Conservation (phyloP, 176 grass and related monocot genomes). For the Raddia distichophylla region DNA sequence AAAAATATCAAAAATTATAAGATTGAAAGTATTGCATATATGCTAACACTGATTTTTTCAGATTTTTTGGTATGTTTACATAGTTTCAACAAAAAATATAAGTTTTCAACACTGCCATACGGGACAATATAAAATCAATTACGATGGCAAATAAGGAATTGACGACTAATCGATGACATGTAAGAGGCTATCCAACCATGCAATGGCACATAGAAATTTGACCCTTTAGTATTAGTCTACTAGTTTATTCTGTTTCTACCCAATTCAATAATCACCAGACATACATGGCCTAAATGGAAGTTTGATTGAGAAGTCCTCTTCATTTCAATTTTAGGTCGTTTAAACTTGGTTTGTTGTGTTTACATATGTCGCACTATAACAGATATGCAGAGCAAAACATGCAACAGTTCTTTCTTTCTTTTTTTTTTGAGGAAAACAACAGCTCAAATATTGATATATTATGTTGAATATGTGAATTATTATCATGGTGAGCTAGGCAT, state of each 20-base stretch:
- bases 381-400: conserved; percentile 2
- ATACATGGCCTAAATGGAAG: not conserved
- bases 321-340: not conserved
- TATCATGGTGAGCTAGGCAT: not conserved
- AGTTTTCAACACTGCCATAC: too few species aligned
- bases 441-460: not conserved
- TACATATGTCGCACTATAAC: not conserved
- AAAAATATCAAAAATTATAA: too few species aligned
- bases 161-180: too few species aligned
- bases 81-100: too few species aligned
- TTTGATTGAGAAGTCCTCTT: conserved; percentile 11
- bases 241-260: conserved; percentile 12
- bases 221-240: not conserved
- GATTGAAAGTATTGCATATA: too few species aligned
- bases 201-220: too few species aligned
- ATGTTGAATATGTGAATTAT: not conserved
- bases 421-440: not conserved
- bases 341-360: not conserved
- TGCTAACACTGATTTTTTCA: too few species aligned
- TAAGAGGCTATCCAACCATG: too few species aligned
- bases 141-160: too few species aligned
- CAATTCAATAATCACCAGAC: not conserved
- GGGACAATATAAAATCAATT: too few species aligned
- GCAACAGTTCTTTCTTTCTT: not conserved
- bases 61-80: too few species aligned